These are phyloP conservation scores for Solanum aculeatissimum DNA, from an alignment of 305 asterid genomes.

Conservation along the genomic window DNA sequence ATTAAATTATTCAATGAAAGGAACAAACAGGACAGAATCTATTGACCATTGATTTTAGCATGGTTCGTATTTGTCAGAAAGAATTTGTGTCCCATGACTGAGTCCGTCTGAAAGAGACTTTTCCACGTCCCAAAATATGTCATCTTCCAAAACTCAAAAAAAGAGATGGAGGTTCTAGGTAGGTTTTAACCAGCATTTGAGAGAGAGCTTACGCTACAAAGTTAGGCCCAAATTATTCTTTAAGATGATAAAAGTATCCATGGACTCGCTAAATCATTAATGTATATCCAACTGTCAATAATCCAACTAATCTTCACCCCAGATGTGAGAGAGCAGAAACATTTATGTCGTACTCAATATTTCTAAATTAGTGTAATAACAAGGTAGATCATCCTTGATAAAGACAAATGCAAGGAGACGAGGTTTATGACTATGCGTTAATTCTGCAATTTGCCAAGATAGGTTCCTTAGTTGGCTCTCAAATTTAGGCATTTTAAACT, in stretches of 20 bases:
- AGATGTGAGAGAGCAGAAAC: not conserved
- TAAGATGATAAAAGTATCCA: not conserved
- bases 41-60: not conserved
- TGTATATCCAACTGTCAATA: not conserved
- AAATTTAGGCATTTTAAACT: not conserved
- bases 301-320: not conserved
- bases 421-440: not conserved
- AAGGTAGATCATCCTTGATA: not conserved
- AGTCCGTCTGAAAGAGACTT: not conserved
- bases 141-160: not conserved
- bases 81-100: not conserved
- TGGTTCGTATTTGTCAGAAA: not conserved
- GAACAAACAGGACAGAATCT: not conserved
- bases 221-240: not conserved
- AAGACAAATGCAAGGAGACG: not conserved
- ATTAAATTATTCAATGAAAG: not conserved
- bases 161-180: not conserved
- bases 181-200: not conserved
- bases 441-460: not conserved
- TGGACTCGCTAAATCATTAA: not conserved
- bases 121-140: not conserved
- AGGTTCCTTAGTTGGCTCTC: not conserved
- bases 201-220: not conserved
- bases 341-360: not conserved
- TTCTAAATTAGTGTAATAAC: not conserved